phyloP scores from a whole-genome alignment of 2,329 filamentous ascomycete genomes.

The Karstenula rhodostoma region DNA sequence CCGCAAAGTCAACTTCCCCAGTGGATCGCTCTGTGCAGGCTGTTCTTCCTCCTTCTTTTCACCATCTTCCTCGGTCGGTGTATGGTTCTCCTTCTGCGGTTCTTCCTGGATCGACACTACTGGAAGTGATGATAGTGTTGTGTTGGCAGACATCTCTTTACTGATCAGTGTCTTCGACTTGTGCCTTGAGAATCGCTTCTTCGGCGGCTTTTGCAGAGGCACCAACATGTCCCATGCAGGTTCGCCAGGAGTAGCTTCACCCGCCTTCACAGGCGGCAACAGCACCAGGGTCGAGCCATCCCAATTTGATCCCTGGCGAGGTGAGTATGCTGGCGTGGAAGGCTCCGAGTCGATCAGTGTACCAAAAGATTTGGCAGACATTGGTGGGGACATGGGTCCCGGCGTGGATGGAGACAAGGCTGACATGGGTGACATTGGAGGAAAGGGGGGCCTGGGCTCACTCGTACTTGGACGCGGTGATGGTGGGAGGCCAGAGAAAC shows the following conservation, averaged over 20 bases:
- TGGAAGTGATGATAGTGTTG: slow-evolving; percentile 27
- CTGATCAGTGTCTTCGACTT: slow-evolving; percentile 8
- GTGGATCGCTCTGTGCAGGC: slow-evolving; percentile 25
- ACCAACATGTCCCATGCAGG: slow-evolving; percentile 45
- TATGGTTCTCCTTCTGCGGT: slow-evolving; percentile 26
- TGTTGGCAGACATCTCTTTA: slow-evolving; percentile 7
- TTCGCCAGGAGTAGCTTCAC: slow-evolving; percentile 37
- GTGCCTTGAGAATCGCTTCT: slow-evolving; percentile 16
- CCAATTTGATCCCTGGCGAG: slow-evolving; percentile 37
- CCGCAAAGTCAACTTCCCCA: slow-evolving; percentile 40
- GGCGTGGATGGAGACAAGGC: slow-evolving; percentile 8
- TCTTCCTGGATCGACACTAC: slow-evolving; percentile 22
- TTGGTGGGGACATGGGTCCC: slow-evolving; percentile 37
- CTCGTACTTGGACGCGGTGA: slow-evolving; percentile 27
- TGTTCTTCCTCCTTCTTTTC: slow-evolving; percentile 24
- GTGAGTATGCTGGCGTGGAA: slow-evolving; percentile 48
- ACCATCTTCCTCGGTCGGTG: slow-evolving; percentile 24
- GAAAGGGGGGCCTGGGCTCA: slow-evolving; percentile 23
- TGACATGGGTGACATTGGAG: slow-evolving; percentile 25
- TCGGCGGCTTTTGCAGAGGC: slow-evolving; percentile 25
- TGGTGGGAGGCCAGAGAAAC: slow-evolving; percentile 32
- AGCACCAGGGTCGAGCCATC: slow-evolving; percentile 38
- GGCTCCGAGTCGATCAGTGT: slow-evolving; percentile 49
- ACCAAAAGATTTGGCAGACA: slow-evolving; percentile 46
- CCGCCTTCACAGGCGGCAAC: slow-evolving; percentile 40